phyloP scores from a whole-genome alignment of 2,329 filamentous ascomycete species.

The Penicillium sp. region DNA sequence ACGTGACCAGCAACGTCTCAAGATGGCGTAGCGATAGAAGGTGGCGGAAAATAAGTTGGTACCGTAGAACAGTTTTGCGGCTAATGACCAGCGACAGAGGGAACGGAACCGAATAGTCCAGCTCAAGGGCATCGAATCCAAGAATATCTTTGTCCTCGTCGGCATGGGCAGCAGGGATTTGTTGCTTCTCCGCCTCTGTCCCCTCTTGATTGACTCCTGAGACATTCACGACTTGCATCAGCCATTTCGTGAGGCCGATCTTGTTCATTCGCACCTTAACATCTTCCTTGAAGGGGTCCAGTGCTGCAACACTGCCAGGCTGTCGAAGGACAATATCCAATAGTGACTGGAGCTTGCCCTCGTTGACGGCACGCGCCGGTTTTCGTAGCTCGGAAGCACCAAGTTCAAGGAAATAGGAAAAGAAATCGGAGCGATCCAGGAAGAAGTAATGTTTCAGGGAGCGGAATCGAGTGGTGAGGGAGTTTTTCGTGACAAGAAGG shows the following conservation, averaged over 20 bases:
- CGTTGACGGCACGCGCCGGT: slow-evolving; percentile 82
- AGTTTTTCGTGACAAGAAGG: slow-evolving; percentile 87
- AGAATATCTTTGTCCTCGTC: slow-evolving; percentile 77
- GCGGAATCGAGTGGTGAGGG: slow-evolving; percentile 77
- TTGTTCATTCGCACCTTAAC: slow-evolving; percentile 98
- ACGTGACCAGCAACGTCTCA: slow-evolving; percentile 79
- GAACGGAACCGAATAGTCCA: slow-evolving; percentile 93
- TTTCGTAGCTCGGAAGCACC: slow-evolving; percentile 86
- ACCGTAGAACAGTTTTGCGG: slow-evolving; percentile 92
- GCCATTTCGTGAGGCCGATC: slow-evolving; percentile 83
- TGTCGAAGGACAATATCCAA: slow-evolving; percentile 97
- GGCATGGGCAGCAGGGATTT: slow-evolving; percentile 63
- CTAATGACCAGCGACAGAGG: slow-evolving; percentile 93
- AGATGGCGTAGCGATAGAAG: slow-evolving; percentile 84
- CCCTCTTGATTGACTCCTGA: slow-evolving; percentile 87
- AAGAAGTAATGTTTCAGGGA: slow-evolving; percentile 99
- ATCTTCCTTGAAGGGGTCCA: slow-evolving; percentile 97
- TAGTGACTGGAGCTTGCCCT: slow-evolving; percentile 87
- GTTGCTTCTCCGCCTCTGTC: slow-evolving; percentile 66
- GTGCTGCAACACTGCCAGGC: slow-evolving; percentile 85
- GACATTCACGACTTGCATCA: slow-evolving; percentile 95
- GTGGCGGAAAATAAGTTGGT: slow-evolving; percentile 94
- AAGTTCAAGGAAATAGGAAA: slow-evolving; percentile 95
- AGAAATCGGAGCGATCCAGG: slow-evolving; percentile 95
- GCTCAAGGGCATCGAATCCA: slow-evolving; percentile 87